Evolutionary conservation across 805 yeast species (phyloP), one percentile per base, ranked within the genome.

Genomic region (Candida railenensis): DNA sequence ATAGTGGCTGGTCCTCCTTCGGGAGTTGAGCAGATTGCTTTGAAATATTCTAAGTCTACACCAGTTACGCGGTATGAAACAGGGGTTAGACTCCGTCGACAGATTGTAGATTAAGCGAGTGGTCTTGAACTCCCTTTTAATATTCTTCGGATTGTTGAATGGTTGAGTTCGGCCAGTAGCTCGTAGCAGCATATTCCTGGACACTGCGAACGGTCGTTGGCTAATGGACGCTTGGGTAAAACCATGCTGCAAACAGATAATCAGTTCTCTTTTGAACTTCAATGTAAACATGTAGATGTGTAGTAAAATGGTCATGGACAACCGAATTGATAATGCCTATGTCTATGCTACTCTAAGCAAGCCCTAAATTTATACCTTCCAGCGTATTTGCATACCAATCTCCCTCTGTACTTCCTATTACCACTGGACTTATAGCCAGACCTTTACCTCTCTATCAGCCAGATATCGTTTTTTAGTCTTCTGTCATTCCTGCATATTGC

Each of bases 171-270:
- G 85, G 74, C 77, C 85, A 72, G 68, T 79, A 71, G 67, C 67
- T 67, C 78, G 84, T 72, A 76, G 96, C 97, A 82, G 92, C 96
- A 92, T 92, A 92, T 92, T 92, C 98, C 98, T 92, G 87, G 79
- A 89, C 97, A 82, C 92, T 91, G 85, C 95, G 96, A 78, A 87
- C 81, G 87, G 85, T 82, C 87, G 76, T 62, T 73, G 94, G 83
- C 95, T 82, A 61, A 77, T 92, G 82, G 84, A 85, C 96, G 94
- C 83, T 89, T 88, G 97, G 92, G 98, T 90, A 88, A 88, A 91
- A 91, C 98, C 98, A 91, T 92, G 96, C 89, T 83, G 97, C 96
- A 75, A 67, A 92, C 97, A 92, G 83, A 59, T 64, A 45, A 47
- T 42, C 14, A 19, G n/a, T 25, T 20, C n/a, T 9, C 28, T 15